Conservation (phyloP, 2,329 filamentous ascomycete genomes). For the Verticillium nubilum region DNA sequence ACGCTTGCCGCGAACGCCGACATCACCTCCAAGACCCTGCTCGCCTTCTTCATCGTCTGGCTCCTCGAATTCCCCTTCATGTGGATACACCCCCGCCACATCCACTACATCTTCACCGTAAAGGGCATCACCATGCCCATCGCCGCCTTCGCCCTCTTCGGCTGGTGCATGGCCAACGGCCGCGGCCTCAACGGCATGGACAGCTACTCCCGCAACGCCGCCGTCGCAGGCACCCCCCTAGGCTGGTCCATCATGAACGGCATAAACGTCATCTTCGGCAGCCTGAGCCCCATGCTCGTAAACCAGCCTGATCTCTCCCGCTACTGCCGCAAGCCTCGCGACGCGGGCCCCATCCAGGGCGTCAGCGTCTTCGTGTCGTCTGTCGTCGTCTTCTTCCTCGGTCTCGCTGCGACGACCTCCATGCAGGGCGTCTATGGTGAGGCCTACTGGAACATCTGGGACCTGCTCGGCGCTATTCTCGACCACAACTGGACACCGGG, state of each 20-base stretch:
- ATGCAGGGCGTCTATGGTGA: conserved; percentile 26
- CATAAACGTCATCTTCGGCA: conserved; percentile 32
- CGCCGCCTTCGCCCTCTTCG: conserved; percentile 28
- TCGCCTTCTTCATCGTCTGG: conserved; percentile 33
- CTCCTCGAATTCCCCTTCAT: conserved; percentile 30
- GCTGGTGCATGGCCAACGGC: conserved; percentile 24
- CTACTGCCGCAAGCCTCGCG: conserved; percentile 23
- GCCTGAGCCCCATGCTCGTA: conserved; percentile 25
- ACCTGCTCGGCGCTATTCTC: conserved; percentile 27
- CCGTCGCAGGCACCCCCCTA: conserved; percentile 18
- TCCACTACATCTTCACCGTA: conserved; percentile 27
- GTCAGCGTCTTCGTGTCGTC: conserved; percentile 17
- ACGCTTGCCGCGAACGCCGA: conserved; percentile 21
- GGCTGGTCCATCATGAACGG: conserved; percentile 31
- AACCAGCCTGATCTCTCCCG: conserved; percentile 30
- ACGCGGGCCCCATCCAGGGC: conserved; percentile 24
- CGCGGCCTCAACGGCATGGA: conserved; percentile 18
- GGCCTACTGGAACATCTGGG: conserved; percentile 31
- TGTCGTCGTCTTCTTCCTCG: conserved; percentile 21
- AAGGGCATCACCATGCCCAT: conserved; percentile 28
- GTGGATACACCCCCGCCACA: conserved; percentile 27
- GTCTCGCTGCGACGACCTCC: conserved; percentile 22
- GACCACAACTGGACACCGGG: conserved; percentile 26
- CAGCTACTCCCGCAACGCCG: conserved; percentile 11
- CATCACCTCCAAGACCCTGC: conserved; percentile 26